Evolutionary conservation across 2,329 filamentous ascomycete species (phyloP), one percentile per base, ranked within the genome.

Genomic region (Colletotrichum echinochloae): DNA sequence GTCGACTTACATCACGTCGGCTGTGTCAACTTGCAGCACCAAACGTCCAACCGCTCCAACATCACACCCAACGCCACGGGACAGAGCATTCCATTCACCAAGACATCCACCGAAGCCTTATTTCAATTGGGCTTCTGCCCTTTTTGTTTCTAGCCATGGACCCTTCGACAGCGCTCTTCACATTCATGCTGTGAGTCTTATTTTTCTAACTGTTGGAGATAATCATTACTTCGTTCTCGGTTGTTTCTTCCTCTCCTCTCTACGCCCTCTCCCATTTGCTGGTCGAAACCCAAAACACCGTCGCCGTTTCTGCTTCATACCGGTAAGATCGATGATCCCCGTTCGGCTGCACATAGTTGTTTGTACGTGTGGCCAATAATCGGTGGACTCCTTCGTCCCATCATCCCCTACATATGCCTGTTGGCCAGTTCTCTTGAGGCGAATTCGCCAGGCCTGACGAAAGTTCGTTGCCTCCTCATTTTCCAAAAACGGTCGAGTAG

Each of bases 111-210:
- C 64, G 20, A 46, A n/a, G 51, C 30, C 46, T 35, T 69, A 66
- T 67, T 67, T 66, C 20, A 62, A 3, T 70, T 57, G 52, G 67
- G 57, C 64, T 52, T 61, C 46, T 44, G 49, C 35, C 63, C 62
- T 51, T 46, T 28, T 54, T 12, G 5, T 12, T 57, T 52, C 26
- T 49, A 48, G 65, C 63, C 77, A 89, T 89, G 87, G 87, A 89
- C 79, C 87, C 87, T 63, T 84, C 84, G 51, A 91, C 74, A 46
- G 74, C 74, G 20, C 74, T 75, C 37, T 72, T 75, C 56, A 75
- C 74, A 9, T 75, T 75, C 20, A 74, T 75, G 71, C 80, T 91
- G 89, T 91, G 83, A 88, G 89, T 89, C 77, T 67, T 44, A n/a
- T 76, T 68, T 69, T 74, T 72, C 61, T 73, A 74, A 60, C 64